Evolutionary conservation across 2,329 filamentous ascomycete genomes (phyloP).

Genomic region (Hypoxylon sp.): DNA sequence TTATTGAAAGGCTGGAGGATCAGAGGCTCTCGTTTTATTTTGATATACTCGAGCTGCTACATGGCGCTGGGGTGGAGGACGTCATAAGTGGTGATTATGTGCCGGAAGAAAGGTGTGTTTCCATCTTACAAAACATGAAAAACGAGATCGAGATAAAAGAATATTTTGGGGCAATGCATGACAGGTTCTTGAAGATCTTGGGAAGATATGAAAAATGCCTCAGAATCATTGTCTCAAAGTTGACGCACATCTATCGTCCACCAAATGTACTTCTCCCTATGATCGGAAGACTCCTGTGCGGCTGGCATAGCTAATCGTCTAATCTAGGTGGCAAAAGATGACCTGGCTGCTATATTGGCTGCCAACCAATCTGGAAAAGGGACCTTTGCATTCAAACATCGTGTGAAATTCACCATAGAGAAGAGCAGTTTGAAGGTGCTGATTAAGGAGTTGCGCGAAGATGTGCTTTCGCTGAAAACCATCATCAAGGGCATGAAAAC

Average conservation of each 20-base stretch:
- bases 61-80: not conserved
- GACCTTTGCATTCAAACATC: conserved; percentile 8
- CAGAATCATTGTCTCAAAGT: conserved; percentile 27
- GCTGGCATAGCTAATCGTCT: not conserved
- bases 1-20: conserved; percentile 23
- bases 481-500: not conserved
- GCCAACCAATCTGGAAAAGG: not conserved
- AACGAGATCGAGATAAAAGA: conserved; percentile 13
- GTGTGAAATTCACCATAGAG: conserved; percentile 11
- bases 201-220: conserved; percentile 30
- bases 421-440: not conserved
- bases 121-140: not conserved
- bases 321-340: not conserved
- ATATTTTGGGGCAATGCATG: conserved; percentile 25
- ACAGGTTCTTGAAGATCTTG: conserved; percentile 25
- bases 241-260: conserved; percentile 13
- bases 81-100: not conserved
- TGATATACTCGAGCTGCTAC: conserved; percentile 5
- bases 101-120: not conserved
- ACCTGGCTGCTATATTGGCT: not conserved
- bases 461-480: conserved; percentile 1
- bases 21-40: conserved; percentile 30
- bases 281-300: not conserved
- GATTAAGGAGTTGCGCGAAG: not conserved
- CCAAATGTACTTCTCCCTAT: not conserved